Evolutionary conservation across 768 basidiomycete genomes (phyloP).

Genomic region (Boletus speciosus): DNA sequence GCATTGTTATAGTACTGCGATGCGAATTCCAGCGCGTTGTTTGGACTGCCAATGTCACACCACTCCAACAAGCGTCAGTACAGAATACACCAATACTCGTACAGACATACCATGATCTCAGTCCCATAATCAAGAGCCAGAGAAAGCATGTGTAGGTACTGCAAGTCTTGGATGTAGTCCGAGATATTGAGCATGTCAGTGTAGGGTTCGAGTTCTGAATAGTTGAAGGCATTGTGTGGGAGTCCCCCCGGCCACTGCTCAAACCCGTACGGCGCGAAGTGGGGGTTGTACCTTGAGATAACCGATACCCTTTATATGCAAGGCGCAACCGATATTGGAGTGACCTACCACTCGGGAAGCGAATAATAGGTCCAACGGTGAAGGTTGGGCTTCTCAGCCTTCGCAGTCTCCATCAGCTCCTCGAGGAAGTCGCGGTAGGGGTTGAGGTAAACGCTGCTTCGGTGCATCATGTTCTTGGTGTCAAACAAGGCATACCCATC

Average conservation of each 20-base stretch:
- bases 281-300: slow-evolving; percentile 47
- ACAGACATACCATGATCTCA: slow-evolving; percentile 49
- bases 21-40: slow-evolving; percentile 43
- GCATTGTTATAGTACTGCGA: slow-evolving; percentile 45
- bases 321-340: not conserved
- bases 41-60: slow-evolving; percentile 55
- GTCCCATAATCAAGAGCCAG: slow-evolving; percentile 39
- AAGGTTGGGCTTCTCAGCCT: slow-evolving; percentile 45
- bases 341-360: slow-evolving; percentile 48
- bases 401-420: slow-evolving; percentile 50
- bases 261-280: slow-evolving; percentile 45
- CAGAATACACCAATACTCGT: not conserved
- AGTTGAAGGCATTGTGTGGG: slow-evolving; percentile 48
- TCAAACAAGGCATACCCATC: slow-evolving; percentile 59
- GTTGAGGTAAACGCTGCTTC: slow-evolving; percentile 46
- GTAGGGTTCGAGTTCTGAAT: slow-evolving; percentile 47
- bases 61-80: slow-evolving; percentile 33
- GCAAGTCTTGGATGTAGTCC: slow-evolving; percentile 51
- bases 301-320: not conserved
- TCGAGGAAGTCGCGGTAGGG: slow-evolving; percentile 50
- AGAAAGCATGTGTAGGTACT: slow-evolving; percentile 48
- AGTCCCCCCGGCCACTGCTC: slow-evolving; percentile 49
- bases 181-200: slow-evolving; percentile 45
- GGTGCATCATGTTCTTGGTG: slow-evolving; percentile 48
- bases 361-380: slow-evolving; percentile 59